Percentiles rank a stretch among this genome's conserved stretches.
These are phyloP conservation scores for Penicillium sp. DNA, from an alignment of 2,329 filamentous ascomycete genomes.

Conservation along the genomic window DNA sequence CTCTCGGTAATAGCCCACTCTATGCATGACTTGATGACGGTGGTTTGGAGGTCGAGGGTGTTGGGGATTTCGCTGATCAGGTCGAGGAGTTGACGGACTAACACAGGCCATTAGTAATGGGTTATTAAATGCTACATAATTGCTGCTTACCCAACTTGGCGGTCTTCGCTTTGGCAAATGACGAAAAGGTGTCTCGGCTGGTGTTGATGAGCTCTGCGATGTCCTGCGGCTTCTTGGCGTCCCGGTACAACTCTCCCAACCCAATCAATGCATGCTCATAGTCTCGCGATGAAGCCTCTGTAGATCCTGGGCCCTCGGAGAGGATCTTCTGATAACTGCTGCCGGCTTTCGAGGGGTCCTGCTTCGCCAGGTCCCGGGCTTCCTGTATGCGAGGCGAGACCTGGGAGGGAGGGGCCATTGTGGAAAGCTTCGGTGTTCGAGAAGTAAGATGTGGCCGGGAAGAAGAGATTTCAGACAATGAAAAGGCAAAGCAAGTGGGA, in stretches of 20 bases:
- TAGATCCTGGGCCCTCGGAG: slow-evolving; percentile 77
- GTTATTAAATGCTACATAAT: neutral
- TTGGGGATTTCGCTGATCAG: slow-evolving; percentile 92
- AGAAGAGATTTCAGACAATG: slow-evolving; percentile 1
- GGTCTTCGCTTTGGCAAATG: slow-evolving; percentile 98
- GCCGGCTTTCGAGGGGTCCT: slow-evolving; percentile 80
- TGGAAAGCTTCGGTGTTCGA: slow-evolving; percentile 14
- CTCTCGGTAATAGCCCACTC: slow-evolving; percentile 97
- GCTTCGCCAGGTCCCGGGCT: slow-evolving; percentile 79
- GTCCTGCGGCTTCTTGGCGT: slow-evolving; percentile 75
- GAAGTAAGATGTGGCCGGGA: neutral
- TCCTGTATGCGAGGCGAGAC: slow-evolving; percentile 73
- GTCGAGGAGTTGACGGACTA: slow-evolving; percentile 94
- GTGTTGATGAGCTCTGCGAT: slow-evolving; percentile 87
- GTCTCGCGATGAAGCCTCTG: slow-evolving; percentile 82
- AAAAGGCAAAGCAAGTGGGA: slow-evolving; percentile 7
- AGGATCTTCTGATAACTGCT: slow-evolving; percentile 86
- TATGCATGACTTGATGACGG: slow-evolving; percentile 98
- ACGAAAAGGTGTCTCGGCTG: slow-evolving; percentile 86
- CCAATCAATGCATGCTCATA: slow-evolving; percentile 88
- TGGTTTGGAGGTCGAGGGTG: slow-evolving; percentile 89
- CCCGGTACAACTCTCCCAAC: slow-evolving; percentile 87
- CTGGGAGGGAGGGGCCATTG: slow-evolving; percentile 52
- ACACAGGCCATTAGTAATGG: slow-evolving; percentile 1
- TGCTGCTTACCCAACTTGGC: slow-evolving; percentile 80